Percentiles rank a stretch among this genome's conserved stretches.
Conservation (phyloP, 768 basidiomycete genomes). For the Kwoniella dendrophila region DNA sequence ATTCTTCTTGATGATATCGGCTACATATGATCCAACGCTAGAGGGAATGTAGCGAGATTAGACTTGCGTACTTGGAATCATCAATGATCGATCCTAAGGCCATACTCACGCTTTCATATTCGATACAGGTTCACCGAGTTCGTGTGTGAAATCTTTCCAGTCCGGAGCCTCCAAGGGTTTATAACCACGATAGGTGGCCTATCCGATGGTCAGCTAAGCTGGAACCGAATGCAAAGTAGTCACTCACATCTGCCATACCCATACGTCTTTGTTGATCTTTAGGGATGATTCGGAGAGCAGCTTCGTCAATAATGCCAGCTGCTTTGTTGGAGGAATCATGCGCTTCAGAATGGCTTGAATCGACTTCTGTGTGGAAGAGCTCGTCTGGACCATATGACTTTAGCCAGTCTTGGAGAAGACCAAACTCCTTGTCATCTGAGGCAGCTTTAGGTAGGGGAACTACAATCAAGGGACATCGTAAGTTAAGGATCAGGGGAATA, state of each 20-base stretch:
- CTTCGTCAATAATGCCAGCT: constrained; percentile 41
- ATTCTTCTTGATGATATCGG: constrained; percentile 64
- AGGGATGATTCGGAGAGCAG: constrained; percentile 52
- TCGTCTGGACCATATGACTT: constrained; percentile 69
- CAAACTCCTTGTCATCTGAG: constrained; percentile 67
- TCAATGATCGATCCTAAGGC: background rate
- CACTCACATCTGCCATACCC: constrained; percentile 63
- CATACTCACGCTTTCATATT: constrained; percentile 68
- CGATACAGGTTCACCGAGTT: constrained; percentile 67
- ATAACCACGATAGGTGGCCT: constrained; percentile 68
- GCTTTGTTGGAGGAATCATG: constrained; percentile 37
- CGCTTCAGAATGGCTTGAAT: constrained; percentile 27
- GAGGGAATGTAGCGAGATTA: constrained; percentile 38
- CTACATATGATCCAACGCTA: constrained; percentile 56
- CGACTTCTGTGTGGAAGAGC: constrained; percentile 62
- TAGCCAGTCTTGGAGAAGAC: constrained; percentile 71
- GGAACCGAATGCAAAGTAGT: background rate
- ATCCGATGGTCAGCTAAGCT: background rate
- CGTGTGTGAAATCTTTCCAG: constrained; percentile 64
- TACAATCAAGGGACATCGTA: background rate
- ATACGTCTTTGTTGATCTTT: constrained; percentile 57
- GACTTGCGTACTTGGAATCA: no score
- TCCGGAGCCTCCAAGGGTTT: constrained; percentile 66
- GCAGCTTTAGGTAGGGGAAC: constrained; percentile 78
- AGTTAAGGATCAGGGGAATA: background rate